Base-by-base conservation (phyloP, 805 yeast species). In the Brettanomyces sp. region DNA sequence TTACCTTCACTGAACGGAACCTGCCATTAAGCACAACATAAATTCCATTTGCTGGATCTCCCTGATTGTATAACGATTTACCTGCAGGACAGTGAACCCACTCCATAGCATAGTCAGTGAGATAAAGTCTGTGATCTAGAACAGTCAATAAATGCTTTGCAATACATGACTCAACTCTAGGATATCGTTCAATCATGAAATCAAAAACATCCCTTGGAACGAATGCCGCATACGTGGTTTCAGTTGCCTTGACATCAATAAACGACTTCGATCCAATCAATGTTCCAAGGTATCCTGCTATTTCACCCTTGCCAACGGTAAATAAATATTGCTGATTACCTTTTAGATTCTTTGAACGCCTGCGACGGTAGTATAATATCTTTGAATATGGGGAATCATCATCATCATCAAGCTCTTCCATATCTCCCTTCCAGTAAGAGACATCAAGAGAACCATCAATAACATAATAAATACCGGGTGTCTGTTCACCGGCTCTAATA, bases 61-160 rank as follows among this genome's bases (percentile, higher is more conserved):
- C 95, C 59, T 91, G 93, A 2, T 79, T 73, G 56, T 85, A 88
- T 21, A 93, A 63, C 0, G 82, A 73, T 43, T 82, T 82, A 0
- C 97, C 96, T 1, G 97, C 91, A n/a, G 80, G 80, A 11, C 85
- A 70, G 48, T 88, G 96, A 37, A 90, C 79, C 98, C 98, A 91
- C 62, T 93, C 99, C 44, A 93, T 67, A 0, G 97, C 96, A 63
- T 85, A 87, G 58, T 91, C 98, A 38, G 93, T 76, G 46, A 83
- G 77, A 36, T 85, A 63, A 36, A 91, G 69, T 46, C 84, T 77
- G 28, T 75, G 68, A 28, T 90, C 82, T 36, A 93, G 63, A 2
- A 85, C 70, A n/a, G 70, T 70, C 40, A 84, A 79, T 51, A 91
- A 66, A 7, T 80, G 74, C 49, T 80, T 79, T 0, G 98, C 96